phyloP scores from a whole-genome alignment of 148 eudicot species.

The Vaccinium macrocarpon region DNA sequence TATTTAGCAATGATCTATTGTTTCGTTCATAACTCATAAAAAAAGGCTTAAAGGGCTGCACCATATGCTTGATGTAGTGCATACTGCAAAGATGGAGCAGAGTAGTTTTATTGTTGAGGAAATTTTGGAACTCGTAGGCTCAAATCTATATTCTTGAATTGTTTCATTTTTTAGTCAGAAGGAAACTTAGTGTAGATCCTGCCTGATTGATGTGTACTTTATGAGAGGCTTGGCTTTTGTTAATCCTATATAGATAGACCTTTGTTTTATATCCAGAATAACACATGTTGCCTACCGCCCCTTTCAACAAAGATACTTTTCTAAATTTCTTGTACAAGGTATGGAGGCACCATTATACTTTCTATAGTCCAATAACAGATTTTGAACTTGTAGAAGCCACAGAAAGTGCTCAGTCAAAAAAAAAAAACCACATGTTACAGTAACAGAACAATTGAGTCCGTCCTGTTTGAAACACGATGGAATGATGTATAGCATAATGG shows the following conservation, averaged over 20 bases:
- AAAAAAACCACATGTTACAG: not conserved
- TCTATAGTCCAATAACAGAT: not conserved
- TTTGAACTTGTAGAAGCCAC: not conserved
- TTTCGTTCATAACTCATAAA: not conserved
- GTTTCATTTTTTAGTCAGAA: not conserved
- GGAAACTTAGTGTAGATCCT: not conserved
- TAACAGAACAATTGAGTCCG: slow-evolving; percentile 1
- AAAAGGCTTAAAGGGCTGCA: not conserved
- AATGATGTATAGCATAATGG: not conserved
- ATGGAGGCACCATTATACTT: not conserved
- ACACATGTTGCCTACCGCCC: not conserved
- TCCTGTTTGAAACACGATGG: not conserved
- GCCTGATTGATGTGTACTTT: not conserved
- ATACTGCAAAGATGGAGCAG: not conserved
- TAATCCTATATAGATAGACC: not conserved
- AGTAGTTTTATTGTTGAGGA: not conserved
- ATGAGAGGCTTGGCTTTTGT: not conserved
- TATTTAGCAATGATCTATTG: not conserved
- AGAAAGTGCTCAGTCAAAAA: not conserved
- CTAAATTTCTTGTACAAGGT: not conserved
- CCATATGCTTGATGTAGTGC: not conserved
- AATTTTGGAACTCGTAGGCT: not conserved
- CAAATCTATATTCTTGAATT: not conserved
- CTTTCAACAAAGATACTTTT: not conserved
- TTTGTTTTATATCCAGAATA: not conserved